phyloP scores from a whole-genome alignment of 108 stramenopile genomes.

The Cyclostephanos tholiformis region DNA sequence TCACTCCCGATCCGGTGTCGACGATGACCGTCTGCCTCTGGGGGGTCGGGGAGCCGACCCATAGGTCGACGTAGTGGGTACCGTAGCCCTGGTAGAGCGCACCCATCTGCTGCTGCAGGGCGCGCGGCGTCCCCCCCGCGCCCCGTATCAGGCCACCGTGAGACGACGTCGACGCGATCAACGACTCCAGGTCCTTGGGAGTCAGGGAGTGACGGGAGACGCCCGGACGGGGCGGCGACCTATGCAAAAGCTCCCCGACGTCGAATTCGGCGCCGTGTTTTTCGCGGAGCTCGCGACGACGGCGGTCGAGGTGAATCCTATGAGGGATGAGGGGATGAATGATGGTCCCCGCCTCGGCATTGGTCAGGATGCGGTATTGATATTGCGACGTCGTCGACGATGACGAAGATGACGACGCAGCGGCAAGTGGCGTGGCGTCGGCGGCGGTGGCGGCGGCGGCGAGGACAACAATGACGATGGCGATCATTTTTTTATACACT shows the following conservation, averaged over 20 bases:
- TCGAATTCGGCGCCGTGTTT: background rate
- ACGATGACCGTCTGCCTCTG: conserved; percentile 98
- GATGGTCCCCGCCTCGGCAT: conserved; percentile 29
- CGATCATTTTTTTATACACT: conserved; percentile 11
- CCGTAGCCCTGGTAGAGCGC: conserved; percentile 78
- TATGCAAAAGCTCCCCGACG: background rate
- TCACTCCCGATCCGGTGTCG: conserved; percentile 91
- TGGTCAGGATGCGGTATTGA: conserved; percentile 25
- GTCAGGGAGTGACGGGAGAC: conserved; percentile 28
- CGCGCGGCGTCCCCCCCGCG: background rate
- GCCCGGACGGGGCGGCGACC: conserved; percentile 36
- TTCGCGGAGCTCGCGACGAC: conserved; percentile 34
- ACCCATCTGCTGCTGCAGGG: conserved; percentile 52
- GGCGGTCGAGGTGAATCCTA: conserved; percentile 29
- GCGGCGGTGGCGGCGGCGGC: too few relatives aligned
- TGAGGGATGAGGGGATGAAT: conserved; percentile 50
- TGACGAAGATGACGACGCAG: conserved; percentile 25
- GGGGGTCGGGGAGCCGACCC: conserved; percentile 89
- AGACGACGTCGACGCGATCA: conserved; percentile 6
- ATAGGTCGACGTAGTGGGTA: conserved; percentile 94
- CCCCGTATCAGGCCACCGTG: conserved; percentile 7
- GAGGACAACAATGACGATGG: conserved; percentile 23
- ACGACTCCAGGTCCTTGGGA: background rate
- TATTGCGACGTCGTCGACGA: conserved; percentile 6
- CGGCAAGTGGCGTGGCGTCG: too few relatives aligned